Conservation (phyloP, 2,329 filamentous ascomycete genomes). For the Pleoardoris graminearum region DNA sequence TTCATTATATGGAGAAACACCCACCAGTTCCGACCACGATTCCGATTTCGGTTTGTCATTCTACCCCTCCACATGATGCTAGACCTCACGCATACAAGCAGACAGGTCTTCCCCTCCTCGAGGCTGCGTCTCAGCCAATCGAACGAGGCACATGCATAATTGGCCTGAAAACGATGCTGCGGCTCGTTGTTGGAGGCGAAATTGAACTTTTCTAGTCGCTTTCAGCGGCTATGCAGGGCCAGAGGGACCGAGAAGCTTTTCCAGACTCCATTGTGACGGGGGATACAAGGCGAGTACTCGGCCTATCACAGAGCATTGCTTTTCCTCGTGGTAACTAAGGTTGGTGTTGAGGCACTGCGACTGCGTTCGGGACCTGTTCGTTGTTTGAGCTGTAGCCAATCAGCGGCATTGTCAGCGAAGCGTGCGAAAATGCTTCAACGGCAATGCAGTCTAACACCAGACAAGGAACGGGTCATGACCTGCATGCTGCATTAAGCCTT, state of each 20-base stretch:
- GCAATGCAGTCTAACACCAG: conserved; percentile 30
- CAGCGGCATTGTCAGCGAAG: conserved; percentile 18
- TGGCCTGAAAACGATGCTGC: conserved; percentile 24
- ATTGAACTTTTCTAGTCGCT: conserved; percentile 21
- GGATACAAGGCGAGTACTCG: conserved; percentile 4
- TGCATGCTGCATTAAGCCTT: conserved; percentile 19
- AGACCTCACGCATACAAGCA: conserved; percentile 23
- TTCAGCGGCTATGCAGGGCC: conserved; percentile 39
- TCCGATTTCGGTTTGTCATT: conserved; percentile 43
- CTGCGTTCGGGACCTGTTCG: conserved; percentile 24
- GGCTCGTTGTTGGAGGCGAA: conserved; percentile 19
- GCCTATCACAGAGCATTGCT: conserved; percentile 36
- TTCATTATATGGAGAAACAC: conserved; percentile 5
- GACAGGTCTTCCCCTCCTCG: conserved; percentile 17
- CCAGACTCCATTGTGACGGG: conserved; percentile 23
- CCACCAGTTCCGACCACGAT: conserved; percentile 26
- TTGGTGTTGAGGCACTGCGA: conserved; percentile 42
- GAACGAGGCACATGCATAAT: conserved; percentile 37
- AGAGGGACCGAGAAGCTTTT: conserved; percentile 33
- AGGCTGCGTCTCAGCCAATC: conserved; percentile 35
- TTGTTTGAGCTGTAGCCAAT: conserved; percentile 32
- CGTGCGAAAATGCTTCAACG: conserved; percentile 33
- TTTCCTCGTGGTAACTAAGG: conserved; percentile 35
- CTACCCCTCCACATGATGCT: conserved; percentile 39
- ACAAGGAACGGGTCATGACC: conserved; percentile 18